Evolutionary conservation across 2,329 filamentous ascomycete genomes (phyloP), one percentile per base, ranked within the genome.

Genomic region (Colletotrichum scovillei): DNA sequence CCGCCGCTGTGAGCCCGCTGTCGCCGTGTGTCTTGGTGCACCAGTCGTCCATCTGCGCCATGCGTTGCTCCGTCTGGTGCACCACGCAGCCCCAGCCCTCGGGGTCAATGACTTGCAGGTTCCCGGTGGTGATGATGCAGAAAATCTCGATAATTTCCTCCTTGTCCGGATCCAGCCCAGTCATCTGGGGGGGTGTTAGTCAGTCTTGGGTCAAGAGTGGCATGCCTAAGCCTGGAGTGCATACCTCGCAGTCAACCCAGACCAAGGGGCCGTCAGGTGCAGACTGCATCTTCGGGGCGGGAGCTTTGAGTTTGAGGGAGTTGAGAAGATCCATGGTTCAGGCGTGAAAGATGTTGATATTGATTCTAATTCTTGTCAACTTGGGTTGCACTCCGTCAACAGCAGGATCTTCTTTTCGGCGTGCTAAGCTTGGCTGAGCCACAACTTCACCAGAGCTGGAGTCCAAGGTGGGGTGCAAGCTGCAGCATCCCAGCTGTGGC

Each of bases 121-220:
- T 87, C 66, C 91, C 89, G 77, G 95, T 93, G 8, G 97, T 99
- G 80, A 99, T 90, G 83, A 97, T 93, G 85, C 95, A 98, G 82
- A 93, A 96, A 70, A 98, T 93, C 78, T 97, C 95, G 79, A 98
- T 91, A 79, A 98, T 97, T 69, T 92, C 92, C 80, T 98, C 96
- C 38, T 86, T 91, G 72, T 93, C 90, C 1, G 92, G 88, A 82
- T 98, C 74, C 8, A 97, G 89, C 26, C 95, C 95, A 38, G 95
- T 98, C 97, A 99, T 99, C 95, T 97, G 77, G n/a, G 56, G 19
- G 22, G 59, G 26, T 56, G 63, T 74, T 46, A 55, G 46, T 71
- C 49, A 67, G 60, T 73, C 26, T 6, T 19, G 26, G 32, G 38
- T 16, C 11, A 7, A 22, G 16, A n/a, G 14, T 19, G 24, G 42